A percentile compares a stretch with the other conserved stretches of the same genome.
Evolutionary conservation across 331 rosid species (phyloP).

Genomic region (Saraca asoca): DNA sequence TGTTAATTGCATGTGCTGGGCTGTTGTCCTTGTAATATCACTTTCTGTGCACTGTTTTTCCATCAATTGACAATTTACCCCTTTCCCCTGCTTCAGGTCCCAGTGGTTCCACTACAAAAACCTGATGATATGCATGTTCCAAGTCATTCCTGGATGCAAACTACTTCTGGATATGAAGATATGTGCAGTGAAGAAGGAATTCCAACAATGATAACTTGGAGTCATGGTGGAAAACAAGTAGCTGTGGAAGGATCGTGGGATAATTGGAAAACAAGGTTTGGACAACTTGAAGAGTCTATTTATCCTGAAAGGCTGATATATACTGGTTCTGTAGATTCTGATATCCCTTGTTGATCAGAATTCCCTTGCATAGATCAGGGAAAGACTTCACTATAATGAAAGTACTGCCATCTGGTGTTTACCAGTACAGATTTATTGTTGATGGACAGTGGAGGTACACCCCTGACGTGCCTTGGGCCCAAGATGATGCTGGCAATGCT

Average conservation of each 20-base stretch:
- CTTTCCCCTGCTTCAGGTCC: conserved; percentile 55
- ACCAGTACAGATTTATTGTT: conserved; percentile 86
- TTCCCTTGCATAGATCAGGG: conserved; percentile 83
- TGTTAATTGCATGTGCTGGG: conserved; percentile 25
- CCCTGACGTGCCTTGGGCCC: conserved; percentile 78
- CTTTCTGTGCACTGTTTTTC: conserved; percentile 10
- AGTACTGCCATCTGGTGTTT: conserved; percentile 92
- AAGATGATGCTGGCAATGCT: conserved; percentile 77
- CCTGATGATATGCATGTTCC: conserved; percentile 75
- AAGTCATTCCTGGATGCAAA: conserved; percentile 69
- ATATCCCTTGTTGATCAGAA: conserved; percentile 55
- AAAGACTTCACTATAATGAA: conserved; percentile 91
- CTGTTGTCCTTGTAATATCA: not conserved
- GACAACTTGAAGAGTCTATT: too few relatives aligned
- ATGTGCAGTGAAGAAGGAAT: conserved; percentile 66
- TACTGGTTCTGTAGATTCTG: conserved; percentile 27
- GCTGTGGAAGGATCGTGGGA: conserved; percentile 98
- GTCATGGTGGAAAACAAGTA: conserved; percentile 79
- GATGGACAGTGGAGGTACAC: conserved; percentile 87
- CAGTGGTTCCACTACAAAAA: conserved; percentile 74
- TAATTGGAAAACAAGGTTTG: conserved; percentile 84
- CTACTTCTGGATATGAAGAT: conserved; percentile 65
- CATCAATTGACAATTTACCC: conserved; percentile 19
- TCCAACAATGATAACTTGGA: conserved; percentile 96
- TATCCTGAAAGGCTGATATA: too few relatives aligned